Evolutionary conservation across 345 rosid genomes (phyloP).

Genomic region (Rhizophora mangle): DNA sequence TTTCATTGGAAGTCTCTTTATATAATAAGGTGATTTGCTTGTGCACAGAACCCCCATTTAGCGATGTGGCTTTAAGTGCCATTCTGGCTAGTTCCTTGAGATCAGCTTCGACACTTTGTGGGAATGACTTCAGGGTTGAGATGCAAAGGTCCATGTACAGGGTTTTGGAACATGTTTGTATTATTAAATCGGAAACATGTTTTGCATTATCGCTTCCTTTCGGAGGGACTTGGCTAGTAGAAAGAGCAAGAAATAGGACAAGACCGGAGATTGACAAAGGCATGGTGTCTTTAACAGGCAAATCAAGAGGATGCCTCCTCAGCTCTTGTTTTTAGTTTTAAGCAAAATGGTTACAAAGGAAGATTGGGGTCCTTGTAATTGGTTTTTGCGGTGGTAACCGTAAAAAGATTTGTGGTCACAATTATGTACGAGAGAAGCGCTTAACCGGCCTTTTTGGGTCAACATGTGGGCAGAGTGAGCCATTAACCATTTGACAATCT

Average conservation of each 20-base stretch:
- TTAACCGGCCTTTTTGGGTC: not conserved
- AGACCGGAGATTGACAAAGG: not conserved
- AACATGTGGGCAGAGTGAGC: not conserved
- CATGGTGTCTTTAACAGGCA: not conserved
- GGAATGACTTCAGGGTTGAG: slow-evolving; percentile 7
- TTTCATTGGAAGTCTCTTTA: not conserved
- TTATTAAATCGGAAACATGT: slow-evolving; percentile 5
- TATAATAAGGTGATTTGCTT: not conserved
- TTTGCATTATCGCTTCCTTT: not conserved
- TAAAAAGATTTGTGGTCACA: not conserved
- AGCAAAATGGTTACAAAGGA: not conserved
- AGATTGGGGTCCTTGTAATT: too few species aligned
- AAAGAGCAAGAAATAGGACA: not conserved
- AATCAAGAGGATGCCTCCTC: not conserved
- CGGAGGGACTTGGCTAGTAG: not conserved
- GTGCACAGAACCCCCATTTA: not conserved
- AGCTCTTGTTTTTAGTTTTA: not conserved
- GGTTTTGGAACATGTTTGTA: slow-evolving; percentile 10
- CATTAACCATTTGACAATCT: too few species aligned
- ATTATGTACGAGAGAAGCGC: not conserved
- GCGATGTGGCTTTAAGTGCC: not conserved
- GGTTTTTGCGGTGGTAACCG: not conserved
- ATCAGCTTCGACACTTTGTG: not conserved
- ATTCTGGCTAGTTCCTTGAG: slow-evolving; percentile 12
- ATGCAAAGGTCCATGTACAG: slow-evolving; percentile 17